phyloP scores from a whole-genome alignment of 768 basidiomycete genomes.

The Lentinula guzmanii region DNA sequence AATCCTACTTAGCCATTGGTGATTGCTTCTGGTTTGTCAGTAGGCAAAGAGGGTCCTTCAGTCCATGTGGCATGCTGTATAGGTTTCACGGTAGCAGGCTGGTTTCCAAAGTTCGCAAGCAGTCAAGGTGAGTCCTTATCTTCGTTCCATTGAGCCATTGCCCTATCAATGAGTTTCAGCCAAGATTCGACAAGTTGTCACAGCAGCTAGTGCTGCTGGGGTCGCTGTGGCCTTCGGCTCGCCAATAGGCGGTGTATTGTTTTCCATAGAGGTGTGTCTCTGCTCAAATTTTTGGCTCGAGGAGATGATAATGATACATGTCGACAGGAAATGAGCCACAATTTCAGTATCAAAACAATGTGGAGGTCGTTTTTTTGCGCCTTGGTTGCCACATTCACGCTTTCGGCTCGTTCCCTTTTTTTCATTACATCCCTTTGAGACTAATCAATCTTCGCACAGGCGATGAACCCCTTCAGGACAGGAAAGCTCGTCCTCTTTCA shows the following conservation, averaged over 20 bases:
- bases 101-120: constrained; percentile 75
- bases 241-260: constrained; percentile 95
- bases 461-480: constrained; percentile 97
- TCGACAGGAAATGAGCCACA: constrained; percentile 93
- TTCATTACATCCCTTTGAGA: constrained; percentile 9
- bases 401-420: constrained; percentile 62
- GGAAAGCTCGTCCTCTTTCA: constrained; percentile 98
- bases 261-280: constrained; percentile 84
- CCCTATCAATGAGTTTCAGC: constrained; percentile 29
- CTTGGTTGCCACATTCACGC: constrained; percentile 90
- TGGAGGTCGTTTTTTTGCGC: constrained; percentile 98
- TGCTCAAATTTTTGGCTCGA: constrained; percentile 1
- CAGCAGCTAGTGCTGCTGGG: constrained; percentile 94
- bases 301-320: not conserved
- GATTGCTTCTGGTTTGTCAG: constrained; percentile 93
- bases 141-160: not conserved
- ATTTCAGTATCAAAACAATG: constrained; percentile 96
- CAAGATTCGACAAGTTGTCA: constrained; percentile 86
- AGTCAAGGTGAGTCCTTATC: constrained; percentile 67
- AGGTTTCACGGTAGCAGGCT: constrained; percentile 81
- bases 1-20: constrained; percentile 69
- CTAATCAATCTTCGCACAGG: constrained; percentile 35
- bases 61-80: constrained; percentile 97
- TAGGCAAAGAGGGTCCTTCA: constrained; percentile 97
- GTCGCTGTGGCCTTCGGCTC: constrained; percentile 98